phyloP scores from a whole-genome alignment of 2,329 filamentous ascomycete species.

The Microdochium trichocladiopsis region DNA sequence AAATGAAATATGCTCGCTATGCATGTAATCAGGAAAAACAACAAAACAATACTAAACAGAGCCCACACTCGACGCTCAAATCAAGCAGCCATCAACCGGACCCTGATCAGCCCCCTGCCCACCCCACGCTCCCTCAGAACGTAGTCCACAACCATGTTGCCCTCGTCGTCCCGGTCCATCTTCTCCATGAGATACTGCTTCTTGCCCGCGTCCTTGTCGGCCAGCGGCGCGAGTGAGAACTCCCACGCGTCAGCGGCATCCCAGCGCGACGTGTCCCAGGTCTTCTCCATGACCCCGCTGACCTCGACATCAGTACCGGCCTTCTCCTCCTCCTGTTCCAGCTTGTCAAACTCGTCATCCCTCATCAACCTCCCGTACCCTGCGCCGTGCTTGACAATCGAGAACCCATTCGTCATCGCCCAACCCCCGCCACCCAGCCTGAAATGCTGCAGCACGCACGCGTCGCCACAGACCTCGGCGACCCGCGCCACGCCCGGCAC shows the following conservation, averaged over 20 bases:
- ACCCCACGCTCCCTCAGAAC: slow-evolving; percentile 5
- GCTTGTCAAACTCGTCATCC: neutral
- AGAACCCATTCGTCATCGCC: slow-evolving; percentile 33
- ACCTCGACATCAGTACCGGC: slow-evolving; percentile 21
- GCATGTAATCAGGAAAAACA: no score
- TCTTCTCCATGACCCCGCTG: slow-evolving; percentile 31
- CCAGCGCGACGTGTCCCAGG: slow-evolving; percentile 16
- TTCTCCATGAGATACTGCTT: slow-evolving; percentile 9
- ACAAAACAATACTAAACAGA: no score
- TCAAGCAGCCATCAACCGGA: neutral
- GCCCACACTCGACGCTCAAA: no score
- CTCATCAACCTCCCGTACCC: neutral
- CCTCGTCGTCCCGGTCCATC: slow-evolving; percentile 3
- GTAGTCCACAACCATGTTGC: slow-evolving; percentile 5
- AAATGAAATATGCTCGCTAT: no score
- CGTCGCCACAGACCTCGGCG: slow-evolving; percentile 27
- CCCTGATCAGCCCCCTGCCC: slow-evolving; percentile 4
- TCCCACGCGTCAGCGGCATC: slow-evolving; percentile 7
- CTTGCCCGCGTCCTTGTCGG: slow-evolving; percentile 6
- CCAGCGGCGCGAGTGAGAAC: slow-evolving; percentile 7
- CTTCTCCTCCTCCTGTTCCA: slow-evolving; percentile 12
- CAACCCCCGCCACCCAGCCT: slow-evolving; percentile 12
- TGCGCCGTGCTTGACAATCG: slow-evolving; percentile 25
- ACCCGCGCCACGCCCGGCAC: slow-evolving; percentile 28
- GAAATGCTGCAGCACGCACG: slow-evolving; percentile 31